phyloP scores from a whole-genome alignment of 768 basidiomycete genomes.

The Lactarius sp. region DNA sequence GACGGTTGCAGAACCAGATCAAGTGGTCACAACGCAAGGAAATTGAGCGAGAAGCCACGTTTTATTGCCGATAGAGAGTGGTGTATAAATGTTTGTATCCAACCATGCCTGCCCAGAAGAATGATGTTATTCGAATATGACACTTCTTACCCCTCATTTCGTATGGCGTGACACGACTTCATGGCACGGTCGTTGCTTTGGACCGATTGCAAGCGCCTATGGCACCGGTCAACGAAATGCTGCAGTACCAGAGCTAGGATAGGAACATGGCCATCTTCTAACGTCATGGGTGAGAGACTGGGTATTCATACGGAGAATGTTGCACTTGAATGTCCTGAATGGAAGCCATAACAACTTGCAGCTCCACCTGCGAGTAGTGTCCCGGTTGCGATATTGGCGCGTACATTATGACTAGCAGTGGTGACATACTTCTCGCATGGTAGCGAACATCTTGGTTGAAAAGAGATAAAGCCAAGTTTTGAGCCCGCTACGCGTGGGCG shows the following conservation, averaged over 20 bases:
- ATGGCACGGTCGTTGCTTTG: neutral
- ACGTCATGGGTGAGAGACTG: neutral
- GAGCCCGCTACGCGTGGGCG: no score
- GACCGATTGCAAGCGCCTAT: no score
- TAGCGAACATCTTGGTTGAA: no score
- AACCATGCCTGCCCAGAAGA: neutral
- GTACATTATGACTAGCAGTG: no score
- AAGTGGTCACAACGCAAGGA: conserved; percentile 38
- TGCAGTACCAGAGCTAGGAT: no score
- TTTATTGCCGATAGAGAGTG: neutral
- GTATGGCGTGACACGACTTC: neutral
- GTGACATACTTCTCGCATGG: no score
- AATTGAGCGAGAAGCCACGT: neutral
- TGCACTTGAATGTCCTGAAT: no score
- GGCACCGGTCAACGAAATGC: neutral
- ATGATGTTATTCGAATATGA: neutral
- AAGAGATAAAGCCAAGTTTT: no score
- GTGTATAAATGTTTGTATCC: neutral
- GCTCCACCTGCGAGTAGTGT: no score
- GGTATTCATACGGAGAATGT: neutral
- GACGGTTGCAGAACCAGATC: conserved; percentile 38
- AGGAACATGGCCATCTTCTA: no score
- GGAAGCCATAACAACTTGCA: neutral
- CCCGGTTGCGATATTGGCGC: no score
- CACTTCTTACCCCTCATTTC: neutral